Conservation (phyloP, 257 asterid species). For the Fraxinus cuspidata region DNA sequence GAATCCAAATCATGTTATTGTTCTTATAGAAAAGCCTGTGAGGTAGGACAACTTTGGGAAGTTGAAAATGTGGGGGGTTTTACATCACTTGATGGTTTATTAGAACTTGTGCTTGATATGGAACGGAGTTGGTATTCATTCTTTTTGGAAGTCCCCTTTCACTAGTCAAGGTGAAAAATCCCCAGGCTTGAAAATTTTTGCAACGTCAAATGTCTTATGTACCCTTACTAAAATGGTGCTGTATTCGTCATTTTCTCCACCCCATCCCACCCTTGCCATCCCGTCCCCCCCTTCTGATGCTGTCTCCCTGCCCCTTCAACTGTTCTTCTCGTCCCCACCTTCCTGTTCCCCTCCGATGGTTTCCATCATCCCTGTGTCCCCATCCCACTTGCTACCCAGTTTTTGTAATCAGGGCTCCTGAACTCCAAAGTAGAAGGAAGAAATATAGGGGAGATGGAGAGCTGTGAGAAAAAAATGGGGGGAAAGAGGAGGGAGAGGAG, state of each 20-base stretch:
- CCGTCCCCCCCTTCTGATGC: not conserved
- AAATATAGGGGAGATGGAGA: not conserved
- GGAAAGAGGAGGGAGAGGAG: not conserved
- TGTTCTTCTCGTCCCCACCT: not conserved
- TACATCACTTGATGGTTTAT: constrained; percentile 1
- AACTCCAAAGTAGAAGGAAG: not conserved
- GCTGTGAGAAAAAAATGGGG: not conserved
- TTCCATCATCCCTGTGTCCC: not conserved
- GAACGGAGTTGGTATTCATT: no score
- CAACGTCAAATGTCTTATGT: not conserved
- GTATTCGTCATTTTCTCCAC: not conserved
- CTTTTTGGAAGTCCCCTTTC: constrained; percentile 2
- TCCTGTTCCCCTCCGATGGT: not conserved
- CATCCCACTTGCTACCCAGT: not conserved
- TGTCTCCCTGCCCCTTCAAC: not conserved
- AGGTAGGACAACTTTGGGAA: constrained; percentile 7
- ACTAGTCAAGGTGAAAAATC: not conserved
- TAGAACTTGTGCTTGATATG: no score
- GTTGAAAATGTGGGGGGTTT: not conserved
- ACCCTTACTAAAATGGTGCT: not conserved
- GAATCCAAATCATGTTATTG: not conserved
- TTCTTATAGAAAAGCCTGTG: not conserved
- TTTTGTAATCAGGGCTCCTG: not conserved
- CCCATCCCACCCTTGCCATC: not conserved
- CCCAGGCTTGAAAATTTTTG: not conserved